Base-by-base conservation (phyloP, 139 green algal genomes). In the Diplosphaera chodatii region DNA sequence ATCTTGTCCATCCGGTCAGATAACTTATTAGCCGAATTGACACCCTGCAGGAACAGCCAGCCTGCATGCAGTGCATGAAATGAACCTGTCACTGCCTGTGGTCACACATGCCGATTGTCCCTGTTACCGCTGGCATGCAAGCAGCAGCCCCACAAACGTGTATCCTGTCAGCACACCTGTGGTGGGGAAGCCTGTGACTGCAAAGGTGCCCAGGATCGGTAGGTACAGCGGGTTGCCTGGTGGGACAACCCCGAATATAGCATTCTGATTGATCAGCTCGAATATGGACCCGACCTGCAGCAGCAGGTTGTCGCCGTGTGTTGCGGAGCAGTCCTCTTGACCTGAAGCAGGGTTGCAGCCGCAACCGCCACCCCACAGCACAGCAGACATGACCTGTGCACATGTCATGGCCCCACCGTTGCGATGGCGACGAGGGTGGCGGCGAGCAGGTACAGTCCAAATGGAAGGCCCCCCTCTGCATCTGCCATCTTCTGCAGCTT, bases 381-480 rank as follows among this genome's bases (percentile, higher is more conserved):
- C n/a, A n/a, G n/a, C n/a, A n/a, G n/a, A n/a, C n/a, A n/a, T n/a
- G n/a, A n/a, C n/a, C n/a, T n/a, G n/a, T n/a, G n/a, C n/a, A n/a
- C n/a, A n/a, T n/a, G n/a, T n/a, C n/a, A n/a, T n/a, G n/a, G n/a
- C 70, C n/a, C 74, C 69, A 93, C 86, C 20, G 91, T 87, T 16
- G 91, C 91, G 37, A 96, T 97, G 31, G 91, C 84, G 1, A 90
- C 77, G 4, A 97, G 77, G 21, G 74, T 64, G 40, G 89, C 92
- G 32, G 75, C 73, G 16, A 97, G 64, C 21, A 97, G 80, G 68
- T 87, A 92, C 22, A 92, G 71, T 3, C 75, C 77, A 79, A 92
- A 96, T 0, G 91, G 91, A 15, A 96, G 79, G 31, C 74, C 74
- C 22, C 68, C 72, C 27, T 79, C 55, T 69, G 79, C 73, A 27